Percentiles rank a stretch among this genome's conserved stretches.
Evolutionary conservation across 148 eudicot species (phyloP).

Genomic region (Vaccinium myrtillus): DNA sequence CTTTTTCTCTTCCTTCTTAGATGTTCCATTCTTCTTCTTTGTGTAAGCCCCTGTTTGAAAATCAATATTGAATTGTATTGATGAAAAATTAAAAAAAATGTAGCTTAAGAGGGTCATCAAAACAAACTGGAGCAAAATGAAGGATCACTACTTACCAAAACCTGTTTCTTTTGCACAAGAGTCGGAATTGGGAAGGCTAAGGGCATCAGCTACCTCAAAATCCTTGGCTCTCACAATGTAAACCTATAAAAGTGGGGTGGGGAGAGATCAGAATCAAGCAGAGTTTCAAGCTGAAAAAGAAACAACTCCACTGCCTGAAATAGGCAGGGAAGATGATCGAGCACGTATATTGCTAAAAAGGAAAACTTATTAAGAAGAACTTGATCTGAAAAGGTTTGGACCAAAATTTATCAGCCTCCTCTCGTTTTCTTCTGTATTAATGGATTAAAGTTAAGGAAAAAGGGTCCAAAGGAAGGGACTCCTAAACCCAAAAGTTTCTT

Average conservation of each 20-base stretch:
- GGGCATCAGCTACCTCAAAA: background rate
- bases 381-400: slow-evolving; percentile 5
- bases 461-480: background rate
- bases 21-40: background rate
- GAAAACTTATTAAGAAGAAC: slow-evolving; percentile 3
- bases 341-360: background rate
- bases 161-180: background rate
- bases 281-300: background rate
- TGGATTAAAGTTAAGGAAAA: background rate
- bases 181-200: background rate
- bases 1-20: background rate
- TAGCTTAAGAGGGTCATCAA: background rate
- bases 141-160: background rate
- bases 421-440: background rate
- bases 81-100: background rate
- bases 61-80: background rate
- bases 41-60: background rate
- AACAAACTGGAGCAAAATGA: background rate
- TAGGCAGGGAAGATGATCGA: background rate
- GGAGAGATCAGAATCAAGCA: background rate
- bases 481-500: background rate
- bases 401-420: background rate
- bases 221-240: slow-evolving; percentile 10
- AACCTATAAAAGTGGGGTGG: slow-evolving; percentile 1
- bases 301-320: background rate